Conservation (phyloP, 805 yeast species). For the Kuraishia floccosa region DNA sequence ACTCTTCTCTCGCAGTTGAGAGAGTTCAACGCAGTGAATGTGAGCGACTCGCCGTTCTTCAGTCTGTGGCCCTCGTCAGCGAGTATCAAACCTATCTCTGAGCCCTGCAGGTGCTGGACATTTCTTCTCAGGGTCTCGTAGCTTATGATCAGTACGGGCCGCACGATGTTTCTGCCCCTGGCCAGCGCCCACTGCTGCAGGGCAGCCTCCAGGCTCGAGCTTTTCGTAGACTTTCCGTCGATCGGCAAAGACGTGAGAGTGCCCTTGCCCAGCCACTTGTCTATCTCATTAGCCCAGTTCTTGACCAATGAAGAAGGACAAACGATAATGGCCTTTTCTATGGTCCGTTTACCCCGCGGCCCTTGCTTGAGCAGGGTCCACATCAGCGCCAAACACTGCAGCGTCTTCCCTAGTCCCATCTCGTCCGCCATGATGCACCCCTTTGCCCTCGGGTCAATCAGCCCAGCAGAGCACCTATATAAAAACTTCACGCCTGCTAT, state of each 20-base stretch:
- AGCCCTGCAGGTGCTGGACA: constrained; percentile 57
- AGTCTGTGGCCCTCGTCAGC: constrained; percentile 84
- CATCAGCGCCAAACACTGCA: constrained; percentile 81
- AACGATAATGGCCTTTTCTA: constrained; percentile 83
- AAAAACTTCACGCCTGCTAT: constrained; percentile 90
- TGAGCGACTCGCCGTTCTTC: constrained; percentile 83
- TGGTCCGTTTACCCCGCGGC: constrained; percentile 74
- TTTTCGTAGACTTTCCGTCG: constrained; percentile 79
- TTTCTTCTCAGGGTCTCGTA: constrained; percentile 89
- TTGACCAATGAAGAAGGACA: constrained; percentile 92
- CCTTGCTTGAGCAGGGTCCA: constrained; percentile 89
- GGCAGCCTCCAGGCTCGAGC: constrained; percentile 55
- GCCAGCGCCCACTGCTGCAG: constrained; percentile 82
- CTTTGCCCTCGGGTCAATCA: constrained; percentile 70
- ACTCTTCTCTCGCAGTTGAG: constrained; percentile 81
- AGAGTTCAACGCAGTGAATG: constrained; percentile 80
- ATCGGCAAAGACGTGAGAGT: constrained; percentile 78
- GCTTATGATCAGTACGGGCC: constrained; percentile 89
- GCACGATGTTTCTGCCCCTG: constrained; percentile 74
- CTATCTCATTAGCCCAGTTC: constrained; percentile 95
- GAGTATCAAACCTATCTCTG: constrained; percentile 76
- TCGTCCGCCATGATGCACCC: constrained; percentile 99
- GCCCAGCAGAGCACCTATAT: constrained; percentile 84
- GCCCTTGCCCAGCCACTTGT: constrained; percentile 94
- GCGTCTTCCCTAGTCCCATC: constrained; percentile 90